These are phyloP conservation scores for Kluyveromyces nonfermentans DNA, from an alignment of 805 yeast genomes.

Conservation along the genomic window DNA sequence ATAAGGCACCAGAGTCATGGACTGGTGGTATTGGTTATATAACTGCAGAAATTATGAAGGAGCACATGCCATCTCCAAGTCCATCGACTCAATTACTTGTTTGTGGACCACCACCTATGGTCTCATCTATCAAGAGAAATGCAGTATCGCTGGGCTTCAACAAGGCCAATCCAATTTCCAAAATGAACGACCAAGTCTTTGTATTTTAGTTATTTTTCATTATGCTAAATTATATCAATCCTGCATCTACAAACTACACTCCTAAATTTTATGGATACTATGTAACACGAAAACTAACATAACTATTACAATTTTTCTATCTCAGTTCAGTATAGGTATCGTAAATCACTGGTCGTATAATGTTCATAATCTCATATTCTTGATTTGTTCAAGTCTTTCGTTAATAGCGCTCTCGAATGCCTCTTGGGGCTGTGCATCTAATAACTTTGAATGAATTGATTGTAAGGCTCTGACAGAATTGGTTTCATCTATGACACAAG, in stretches of 20 bases:
- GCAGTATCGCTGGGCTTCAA: conserved; percentile 65
- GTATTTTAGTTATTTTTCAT: conserved; percentile 43
- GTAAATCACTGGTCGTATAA: no score
- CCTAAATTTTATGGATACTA: not conserved
- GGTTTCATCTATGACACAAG: conserved; percentile 81
- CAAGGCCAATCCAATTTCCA: conserved; percentile 82
- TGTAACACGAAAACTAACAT: no score
- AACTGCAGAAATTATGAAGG: conserved; percentile 61
- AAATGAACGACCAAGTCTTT: conserved; percentile 84
- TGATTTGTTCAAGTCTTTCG: conserved; percentile 38
- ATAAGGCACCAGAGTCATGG: conserved; percentile 62
- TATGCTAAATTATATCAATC: not conserved
- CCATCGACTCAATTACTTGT: conserved; percentile 49
- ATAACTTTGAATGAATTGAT: conserved; percentile 69
- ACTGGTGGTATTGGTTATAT: conserved; percentile 70
- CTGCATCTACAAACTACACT: not conserved
- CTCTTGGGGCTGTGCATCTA: conserved; percentile 35
- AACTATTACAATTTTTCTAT: no score
- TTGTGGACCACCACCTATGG: conserved; percentile 95
- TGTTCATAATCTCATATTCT: conserved; percentile 14
- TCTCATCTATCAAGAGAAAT: conserved; percentile 71
- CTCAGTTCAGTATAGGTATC: no score
- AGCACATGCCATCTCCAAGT: conserved; percentile 54
- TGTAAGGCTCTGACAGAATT: conserved; percentile 81
- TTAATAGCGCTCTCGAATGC: conserved; percentile 32